These are phyloP conservation scores for Ophiosphaerella herpotricha DNA, from an alignment of 2,329 filamentous ascomycete species.

Conservation along the genomic window DNA sequence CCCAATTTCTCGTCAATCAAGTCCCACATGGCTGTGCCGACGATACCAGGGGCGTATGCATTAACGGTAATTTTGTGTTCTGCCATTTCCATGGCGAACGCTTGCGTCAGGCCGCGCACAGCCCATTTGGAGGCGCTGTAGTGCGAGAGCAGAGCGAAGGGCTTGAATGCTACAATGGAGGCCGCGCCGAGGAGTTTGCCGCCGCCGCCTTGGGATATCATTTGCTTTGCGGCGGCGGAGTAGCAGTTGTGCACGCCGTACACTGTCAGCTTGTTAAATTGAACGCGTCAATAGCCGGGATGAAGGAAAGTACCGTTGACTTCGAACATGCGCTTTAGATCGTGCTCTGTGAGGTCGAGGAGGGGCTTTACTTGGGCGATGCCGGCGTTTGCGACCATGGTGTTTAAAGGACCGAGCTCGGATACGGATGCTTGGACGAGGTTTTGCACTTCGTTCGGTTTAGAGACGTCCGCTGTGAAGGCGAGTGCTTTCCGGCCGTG, in stretches of 20 bases:
- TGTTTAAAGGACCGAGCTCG: slow-evolving; percentile 58
- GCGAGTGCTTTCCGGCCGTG: slow-evolving; percentile 60
- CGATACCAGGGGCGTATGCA: slow-evolving; percentile 69
- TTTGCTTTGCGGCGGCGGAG: slow-evolving; percentile 64
- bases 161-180: slow-evolving; percentile 64
- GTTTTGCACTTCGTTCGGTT: slow-evolving; percentile 55
- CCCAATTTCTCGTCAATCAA: slow-evolving; percentile 66
- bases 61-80: slow-evolving; percentile 68
- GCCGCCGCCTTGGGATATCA: slow-evolving; percentile 62
- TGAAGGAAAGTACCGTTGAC: slow-evolving; percentile 54
- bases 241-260: slow-evolving; percentile 69
- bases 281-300: neutral
- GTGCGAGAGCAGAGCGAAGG: slow-evolving; percentile 62
- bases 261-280: slow-evolving; percentile 43
- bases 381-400: slow-evolving; percentile 66
- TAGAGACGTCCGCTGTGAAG: slow-evolving; percentile 66
- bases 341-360: slow-evolving; percentile 61
- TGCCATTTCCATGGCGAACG: slow-evolving; percentile 69
- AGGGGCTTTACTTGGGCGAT: slow-evolving; percentile 62
- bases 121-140: slow-evolving; percentile 71
- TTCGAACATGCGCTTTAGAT: slow-evolving; percentile 64
- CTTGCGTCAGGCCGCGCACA: slow-evolving; percentile 68
- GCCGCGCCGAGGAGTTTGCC: slow-evolving; percentile 58
- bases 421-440: slow-evolving; percentile 59
- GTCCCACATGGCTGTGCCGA: slow-evolving; percentile 72